These are phyloP conservation scores for Wolfiporia cocos DNA, from an alignment of 1,284 basidiomycete genomes.

Conservation along the genomic window DNA sequence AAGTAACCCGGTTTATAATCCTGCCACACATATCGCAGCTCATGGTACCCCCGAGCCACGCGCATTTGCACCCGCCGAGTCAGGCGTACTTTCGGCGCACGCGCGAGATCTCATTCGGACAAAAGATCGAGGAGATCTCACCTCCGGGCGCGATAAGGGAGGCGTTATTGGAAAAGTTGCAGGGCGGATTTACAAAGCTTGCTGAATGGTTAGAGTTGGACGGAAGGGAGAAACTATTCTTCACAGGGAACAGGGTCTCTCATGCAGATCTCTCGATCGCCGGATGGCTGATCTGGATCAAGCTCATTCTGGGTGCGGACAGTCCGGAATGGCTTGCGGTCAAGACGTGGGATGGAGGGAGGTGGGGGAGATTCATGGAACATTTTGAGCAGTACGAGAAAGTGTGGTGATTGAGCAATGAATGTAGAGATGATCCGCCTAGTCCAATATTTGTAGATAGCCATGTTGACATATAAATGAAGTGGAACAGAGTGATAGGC, in stretches of 20 bases:
- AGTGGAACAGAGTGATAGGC: too few relatives aligned
- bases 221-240: slow-evolving; percentile 12
- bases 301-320: slow-evolving; percentile 1
- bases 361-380: slow-evolving; percentile 6
- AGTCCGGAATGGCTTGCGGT: slow-evolving; percentile 6
- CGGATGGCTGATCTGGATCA: slow-evolving; percentile 10
- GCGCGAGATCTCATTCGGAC: slow-evolving; percentile 11
- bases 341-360: slow-evolving; percentile 6
- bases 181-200: slow-evolving; percentile 11
- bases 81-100: slow-evolving; percentile 17
- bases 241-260: slow-evolving; percentile 11
- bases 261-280: slow-evolving; percentile 15
- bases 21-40: slow-evolving; percentile 3
- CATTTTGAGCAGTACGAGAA: slow-evolving; percentile 6
- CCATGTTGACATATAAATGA: too few relatives aligned
- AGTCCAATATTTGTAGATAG: too few relatives aligned
- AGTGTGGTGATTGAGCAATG: too few relatives aligned
- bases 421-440: too few relatives aligned
- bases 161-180: slow-evolving; percentile 10
- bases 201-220: slow-evolving; percentile 14
- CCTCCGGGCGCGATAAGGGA: slow-evolving; percentile 11
- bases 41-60: slow-evolving; percentile 18
- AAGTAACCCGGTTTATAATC: slow-evolving; percentile 10
- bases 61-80: slow-evolving; percentile 20
- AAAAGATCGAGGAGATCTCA: slow-evolving; percentile 16